Percentiles rank a stretch among this genome's conserved stretches.
These are phyloP conservation scores for Pseudocercospora cruenta DNA, from an alignment of 2,329 filamentous ascomycete species.

Conservation along the genomic window DNA sequence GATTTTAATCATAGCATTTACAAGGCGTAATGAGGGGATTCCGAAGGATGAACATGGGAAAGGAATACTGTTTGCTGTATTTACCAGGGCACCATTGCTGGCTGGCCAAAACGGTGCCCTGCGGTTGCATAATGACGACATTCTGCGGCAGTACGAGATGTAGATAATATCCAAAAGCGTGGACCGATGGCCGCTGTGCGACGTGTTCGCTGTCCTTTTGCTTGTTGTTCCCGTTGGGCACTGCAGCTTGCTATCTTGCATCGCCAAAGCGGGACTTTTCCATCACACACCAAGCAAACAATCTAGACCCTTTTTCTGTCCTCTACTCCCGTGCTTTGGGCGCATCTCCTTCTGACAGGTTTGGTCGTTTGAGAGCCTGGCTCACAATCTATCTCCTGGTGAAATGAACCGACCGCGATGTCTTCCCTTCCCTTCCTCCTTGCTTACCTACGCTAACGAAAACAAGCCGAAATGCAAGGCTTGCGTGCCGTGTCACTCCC, in stretches of 20 bases:
- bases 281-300: background rate
- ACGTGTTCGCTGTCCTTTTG: conserved; percentile 18
- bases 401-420: background rate
- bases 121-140: conserved; percentile 11
- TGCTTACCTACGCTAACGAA: conserved; percentile 2
- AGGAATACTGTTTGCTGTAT: conserved; percentile 8
- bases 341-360: background rate
- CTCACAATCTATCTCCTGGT: background rate
- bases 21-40: conserved; percentile 1
- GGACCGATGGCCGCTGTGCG: conserved; percentile 15
- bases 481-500: conserved; percentile 12
- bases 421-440: background rate
- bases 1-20: conserved; percentile 15
- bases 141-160: conserved; percentile 20
- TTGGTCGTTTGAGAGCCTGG: conserved; percentile 2
- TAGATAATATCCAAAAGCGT: conserved; percentile 21
- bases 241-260: background rate
- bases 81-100: conserved; percentile 6
- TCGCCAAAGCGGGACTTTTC: background rate
- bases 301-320: background rate
- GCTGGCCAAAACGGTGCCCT: conserved; percentile 16
- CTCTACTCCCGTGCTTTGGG: too few relatives aligned
- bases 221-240: conserved; percentile 11
- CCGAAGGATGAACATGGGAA: background rate
- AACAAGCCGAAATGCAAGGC: conserved; percentile 14